phyloP scores from a whole-genome alignment of 2,329 filamentous ascomycete species.

The Arthrobotrys entomopaga region DNA sequence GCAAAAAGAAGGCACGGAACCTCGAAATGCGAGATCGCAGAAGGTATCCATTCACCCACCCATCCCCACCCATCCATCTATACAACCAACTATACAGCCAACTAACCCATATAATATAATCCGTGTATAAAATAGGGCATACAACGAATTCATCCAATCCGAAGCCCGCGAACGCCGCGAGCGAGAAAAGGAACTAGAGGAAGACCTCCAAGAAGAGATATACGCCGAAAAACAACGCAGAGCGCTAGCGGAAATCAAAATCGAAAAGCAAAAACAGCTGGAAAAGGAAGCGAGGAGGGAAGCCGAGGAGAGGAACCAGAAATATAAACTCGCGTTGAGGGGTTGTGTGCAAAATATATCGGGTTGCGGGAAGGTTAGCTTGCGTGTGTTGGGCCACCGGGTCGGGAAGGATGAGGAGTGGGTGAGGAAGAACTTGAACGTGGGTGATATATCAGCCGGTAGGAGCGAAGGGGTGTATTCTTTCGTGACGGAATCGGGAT shows the following conservation, averaged over 20 bases:
- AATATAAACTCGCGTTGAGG: constrained; percentile 8
- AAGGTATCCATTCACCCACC: constrained; percentile 23
- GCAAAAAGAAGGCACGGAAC: constrained; percentile 51
- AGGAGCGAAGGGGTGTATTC: constrained; percentile 1
- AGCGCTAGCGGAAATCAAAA: constrained; percentile 45
- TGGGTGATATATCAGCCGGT: constrained; percentile 6
- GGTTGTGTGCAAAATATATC: not conserved
- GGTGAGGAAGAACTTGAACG: constrained; percentile 19
- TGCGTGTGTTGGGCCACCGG: constrained; percentile 32
- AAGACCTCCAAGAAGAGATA: constrained; percentile 33
- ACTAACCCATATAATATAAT: not conserved
- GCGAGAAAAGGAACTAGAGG: constrained; percentile 35
- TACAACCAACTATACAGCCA: too few relatives aligned
- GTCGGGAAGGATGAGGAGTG: constrained; percentile 43
- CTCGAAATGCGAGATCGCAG: constrained; percentile 51
- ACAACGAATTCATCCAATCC: constrained; percentile 46
- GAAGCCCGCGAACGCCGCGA: constrained; percentile 41
- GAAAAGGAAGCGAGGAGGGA: constrained; percentile 36
- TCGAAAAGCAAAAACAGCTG: constrained; percentile 41
- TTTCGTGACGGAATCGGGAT: constrained; percentile 40
- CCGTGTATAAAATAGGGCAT: constrained; percentile 25
- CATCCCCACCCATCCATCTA: not conserved
- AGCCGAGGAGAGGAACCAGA: constrained; percentile 24
- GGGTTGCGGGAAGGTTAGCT: constrained; percentile 27
- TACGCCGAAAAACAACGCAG: constrained; percentile 50